These are phyloP conservation scores for Musa acuminata DNA, from an alignment of 176 grass and related monocot species.

Conservation along the genomic window DNA sequence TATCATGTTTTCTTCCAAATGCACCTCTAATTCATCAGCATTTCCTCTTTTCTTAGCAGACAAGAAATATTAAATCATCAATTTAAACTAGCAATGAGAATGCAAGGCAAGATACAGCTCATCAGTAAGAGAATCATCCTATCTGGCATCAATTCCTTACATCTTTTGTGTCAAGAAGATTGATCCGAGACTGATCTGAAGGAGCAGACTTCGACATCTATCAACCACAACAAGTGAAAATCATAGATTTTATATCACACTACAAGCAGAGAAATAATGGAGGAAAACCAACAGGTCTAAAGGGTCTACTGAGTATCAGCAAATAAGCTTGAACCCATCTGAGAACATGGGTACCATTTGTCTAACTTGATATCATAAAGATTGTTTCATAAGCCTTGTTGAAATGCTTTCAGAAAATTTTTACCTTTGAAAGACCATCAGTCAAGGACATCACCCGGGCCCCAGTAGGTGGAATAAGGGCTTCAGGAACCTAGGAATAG, in stretches of 20 bases:
- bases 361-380: background rate
- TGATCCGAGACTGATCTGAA: slow-evolving; percentile 94
- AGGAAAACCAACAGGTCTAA: background rate
- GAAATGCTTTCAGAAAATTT: too few species aligned
- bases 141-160: slow-evolving; percentile 34
- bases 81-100: slow-evolving; percentile 2
- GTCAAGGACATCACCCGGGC: slow-evolving; percentile 92
- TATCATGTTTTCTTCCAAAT: too few species aligned
- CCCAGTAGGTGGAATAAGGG: slow-evolving; percentile 77
- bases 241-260: slow-evolving; percentile 1
- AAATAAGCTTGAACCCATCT: background rate
- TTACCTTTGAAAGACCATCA: slow-evolving; percentile 96
- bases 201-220: slow-evolving; percentile 98
- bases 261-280: background rate
- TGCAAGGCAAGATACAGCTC: background rate
- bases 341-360: background rate
- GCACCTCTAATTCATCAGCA: too few species aligned
- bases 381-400: background rate
- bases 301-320: background rate
- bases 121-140: slow-evolving; percentile 5
- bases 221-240: slow-evolving; percentile 25
- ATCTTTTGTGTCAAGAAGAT: slow-evolving; percentile 96
- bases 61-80: slow-evolving; percentile 2
- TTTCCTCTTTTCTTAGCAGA: background rate
- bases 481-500: slow-evolving; percentile 76